These are phyloP conservation scores for Thermomucor indicae-seudaticae DNA, from an alignment of 371 early-diverging fungal species.

Conservation along the genomic window DNA sequence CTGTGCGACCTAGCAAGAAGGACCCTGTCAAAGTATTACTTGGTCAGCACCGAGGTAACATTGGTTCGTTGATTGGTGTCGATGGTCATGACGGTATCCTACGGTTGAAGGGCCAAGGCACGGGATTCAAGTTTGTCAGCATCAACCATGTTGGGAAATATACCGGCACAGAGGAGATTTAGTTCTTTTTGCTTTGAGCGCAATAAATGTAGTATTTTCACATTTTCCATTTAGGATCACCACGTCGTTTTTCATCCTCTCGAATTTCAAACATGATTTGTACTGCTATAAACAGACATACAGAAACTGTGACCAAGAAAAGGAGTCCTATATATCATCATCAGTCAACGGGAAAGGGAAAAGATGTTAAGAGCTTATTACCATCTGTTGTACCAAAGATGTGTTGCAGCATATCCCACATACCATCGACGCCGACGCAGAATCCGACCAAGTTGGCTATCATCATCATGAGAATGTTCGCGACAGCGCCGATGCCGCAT, in stretches of 20 bases:
- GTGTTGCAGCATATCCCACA: conserved; percentile 55
- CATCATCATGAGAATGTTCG: conserved; percentile 92
- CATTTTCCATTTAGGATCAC: conserved; percentile 44
- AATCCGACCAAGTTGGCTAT: conserved; percentile 94
- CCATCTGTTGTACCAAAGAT: conserved; percentile 44
- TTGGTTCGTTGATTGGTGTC: conserved; percentile 76
- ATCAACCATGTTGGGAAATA: conserved; percentile 63
- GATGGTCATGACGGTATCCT: conserved; percentile 85
- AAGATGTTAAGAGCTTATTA: conserved; percentile 6
- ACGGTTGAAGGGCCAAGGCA: conserved; percentile 52
- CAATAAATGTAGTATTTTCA: conserved; percentile 6
- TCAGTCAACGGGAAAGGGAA: neutral
- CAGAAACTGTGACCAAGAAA: conserved; percentile 47
- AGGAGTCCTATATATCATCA: conserved; percentile 32
- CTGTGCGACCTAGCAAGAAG: conserved; percentile 74
- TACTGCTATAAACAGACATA: conserved; percentile 62
- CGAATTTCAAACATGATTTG: conserved; percentile 87
- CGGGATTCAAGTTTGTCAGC: conserved; percentile 60
- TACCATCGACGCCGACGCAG: conserved; percentile 83
- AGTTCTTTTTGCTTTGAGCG: neutral
- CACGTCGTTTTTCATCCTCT: conserved; percentile 61
- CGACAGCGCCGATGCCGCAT: conserved; percentile 78
- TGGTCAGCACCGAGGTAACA: conserved; percentile 67
- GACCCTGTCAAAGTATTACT: conserved; percentile 73
- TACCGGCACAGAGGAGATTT: conserved; percentile 11